A percentile compares a stretch with the other conserved stretches of the same genome.
These are phyloP conservation scores for Mycena capillaripes DNA, from an alignment of 768 basidiomycete species.

Conservation along the genomic window DNA sequence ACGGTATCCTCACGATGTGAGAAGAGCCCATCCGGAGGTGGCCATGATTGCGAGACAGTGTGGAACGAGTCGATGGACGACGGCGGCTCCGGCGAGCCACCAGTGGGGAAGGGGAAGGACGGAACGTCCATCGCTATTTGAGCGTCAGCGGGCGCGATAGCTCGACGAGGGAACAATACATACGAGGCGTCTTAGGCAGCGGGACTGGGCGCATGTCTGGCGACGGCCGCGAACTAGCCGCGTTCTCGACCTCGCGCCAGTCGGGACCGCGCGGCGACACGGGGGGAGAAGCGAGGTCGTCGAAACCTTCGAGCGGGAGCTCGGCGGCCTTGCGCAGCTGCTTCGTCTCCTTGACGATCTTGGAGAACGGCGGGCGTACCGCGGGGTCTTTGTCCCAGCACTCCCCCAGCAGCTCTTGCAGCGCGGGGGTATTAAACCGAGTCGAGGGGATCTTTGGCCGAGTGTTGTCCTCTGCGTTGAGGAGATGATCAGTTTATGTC, in stretches of 20 bases:
- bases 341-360: conserved; percentile 61
- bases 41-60: conserved; percentile 40
- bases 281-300: conserved; percentile 44
- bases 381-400: conserved; percentile 72
- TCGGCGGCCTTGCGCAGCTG: conserved; percentile 53
- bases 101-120: conserved; percentile 16
- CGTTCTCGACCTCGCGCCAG: conserved; percentile 31
- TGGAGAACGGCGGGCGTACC: conserved; percentile 65
- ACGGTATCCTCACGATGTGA: conserved; percentile 52
- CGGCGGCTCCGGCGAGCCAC: conserved; percentile 22
- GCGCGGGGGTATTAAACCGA: conserved; percentile 46
- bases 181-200: conserved; percentile 44
- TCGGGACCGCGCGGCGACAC: conserved; percentile 31
- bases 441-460: conserved; percentile 65
- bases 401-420: conserved; percentile 59
- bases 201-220: conserved; percentile 57
- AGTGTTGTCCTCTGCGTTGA: conserved; percentile 58
- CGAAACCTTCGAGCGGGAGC: conserved; percentile 45
- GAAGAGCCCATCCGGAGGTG: conserved; percentile 10
- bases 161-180: neutral
- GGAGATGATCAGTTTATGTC: conserved; percentile 27
- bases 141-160: neutral
- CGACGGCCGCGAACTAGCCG: conserved; percentile 39
- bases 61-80: conserved; percentile 39
- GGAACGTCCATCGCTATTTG: conserved; percentile 31